These are phyloP conservation scores for Fomitopsis palustris DNA, from an alignment of 1,284 basidiomycete species.

Conservation along the genomic window DNA sequence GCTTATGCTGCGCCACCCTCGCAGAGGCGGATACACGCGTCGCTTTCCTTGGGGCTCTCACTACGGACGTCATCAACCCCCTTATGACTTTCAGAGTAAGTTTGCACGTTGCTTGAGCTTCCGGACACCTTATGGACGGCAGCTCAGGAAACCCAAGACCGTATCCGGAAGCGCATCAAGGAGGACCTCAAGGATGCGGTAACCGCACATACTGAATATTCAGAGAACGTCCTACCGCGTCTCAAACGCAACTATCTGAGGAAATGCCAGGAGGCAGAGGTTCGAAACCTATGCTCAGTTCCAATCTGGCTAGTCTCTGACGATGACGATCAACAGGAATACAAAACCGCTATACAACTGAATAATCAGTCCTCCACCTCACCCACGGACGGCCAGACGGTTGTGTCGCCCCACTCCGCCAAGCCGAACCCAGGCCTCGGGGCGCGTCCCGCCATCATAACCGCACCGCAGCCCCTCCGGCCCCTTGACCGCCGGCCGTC, in stretches of 20 bases:
- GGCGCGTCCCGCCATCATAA: constrained; percentile 40
- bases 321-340: constrained; percentile 42
- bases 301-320: not conserved
- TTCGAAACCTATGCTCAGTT: constrained; percentile 25
- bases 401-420: constrained; percentile 13
- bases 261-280: constrained; percentile 84
- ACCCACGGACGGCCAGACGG: constrained; percentile 9
- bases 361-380: constrained; percentile 20
- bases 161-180: constrained; percentile 85
- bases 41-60: constrained; percentile 70
- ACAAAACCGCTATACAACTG: constrained; percentile 47
- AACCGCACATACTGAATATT: constrained; percentile 73
- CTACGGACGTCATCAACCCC: constrained; percentile 68
- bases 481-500: constrained; percentile 75
- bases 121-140: constrained; percentile 2
- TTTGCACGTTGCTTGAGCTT: not conserved
- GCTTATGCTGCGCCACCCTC: constrained; percentile 5
- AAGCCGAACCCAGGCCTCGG: constrained; percentile 31
- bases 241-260: constrained; percentile 74
- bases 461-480: constrained; percentile 66
- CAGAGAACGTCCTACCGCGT: constrained; percentile 70
- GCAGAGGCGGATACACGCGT: constrained; percentile 79
- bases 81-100: constrained; percentile 65
- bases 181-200: constrained; percentile 82
- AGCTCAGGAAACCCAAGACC: constrained; percentile 77